Evolutionary conservation across 179 eudicot species (phyloP).

Genomic region (Silene vulgaris): DNA sequence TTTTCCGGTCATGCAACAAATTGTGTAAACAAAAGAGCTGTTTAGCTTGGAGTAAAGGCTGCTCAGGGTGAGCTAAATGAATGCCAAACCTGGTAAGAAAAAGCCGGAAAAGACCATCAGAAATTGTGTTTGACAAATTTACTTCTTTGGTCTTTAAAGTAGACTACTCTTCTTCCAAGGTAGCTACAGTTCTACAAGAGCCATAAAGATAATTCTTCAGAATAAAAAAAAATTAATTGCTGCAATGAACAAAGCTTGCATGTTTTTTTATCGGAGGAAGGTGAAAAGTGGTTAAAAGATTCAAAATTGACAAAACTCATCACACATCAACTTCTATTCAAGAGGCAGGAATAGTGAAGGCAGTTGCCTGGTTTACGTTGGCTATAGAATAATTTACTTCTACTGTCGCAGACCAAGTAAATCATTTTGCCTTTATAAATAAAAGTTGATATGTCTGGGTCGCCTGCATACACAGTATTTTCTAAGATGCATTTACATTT

Average conservation of each 20-base stretch:
- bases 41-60: conserved; percentile 80
- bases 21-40: conserved; percentile 75
- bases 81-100: conserved; percentile 43
- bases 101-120: conserved; percentile 5
- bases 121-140: conserved; percentile 6
- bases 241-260: neutral
- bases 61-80: conserved; percentile 58
- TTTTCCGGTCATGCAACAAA: conserved; percentile 55
- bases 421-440: neutral
- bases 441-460: neutral
- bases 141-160: neutral
- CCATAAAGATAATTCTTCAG: neutral
- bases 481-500: neutral
- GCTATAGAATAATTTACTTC: neutral
- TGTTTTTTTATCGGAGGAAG: neutral
- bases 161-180: neutral
- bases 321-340: conserved; percentile 6
- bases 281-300: neutral
- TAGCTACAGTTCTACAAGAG: neutral
- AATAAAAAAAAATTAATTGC: neutral
- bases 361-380: neutral
- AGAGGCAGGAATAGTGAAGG: conserved; percentile 5
- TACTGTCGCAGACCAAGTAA: neutral
- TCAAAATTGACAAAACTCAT: neutral
- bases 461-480: neutral